Base-by-base conservation (phyloP, 768 basidiomycete genomes). In the Suillus occidentalis region DNA sequence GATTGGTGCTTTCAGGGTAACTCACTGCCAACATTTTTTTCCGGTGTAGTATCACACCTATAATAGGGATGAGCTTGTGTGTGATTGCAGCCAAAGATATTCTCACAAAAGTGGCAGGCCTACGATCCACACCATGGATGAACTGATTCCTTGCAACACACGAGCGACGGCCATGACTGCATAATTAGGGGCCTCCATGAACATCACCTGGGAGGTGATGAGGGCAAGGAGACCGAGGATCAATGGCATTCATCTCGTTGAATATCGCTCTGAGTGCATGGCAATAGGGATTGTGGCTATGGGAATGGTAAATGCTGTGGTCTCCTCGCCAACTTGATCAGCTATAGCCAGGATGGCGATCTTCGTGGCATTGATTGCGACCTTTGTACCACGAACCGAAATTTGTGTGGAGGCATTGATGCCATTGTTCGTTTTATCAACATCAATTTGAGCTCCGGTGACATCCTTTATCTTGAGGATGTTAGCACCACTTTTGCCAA, bases 121-220 rank as follows among this genome's bases (percentile, higher is more conserved):
- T 22, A 87, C 83, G 0, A 86, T 80, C 87, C 87, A 89, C 10
- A 89, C 79, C 73, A 87, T 79, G 6, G 87, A 84, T 0, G 87
- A 87, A 18, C 84, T 83, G 12, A 86, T 72, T 6, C 88, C 87
- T 72, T 89, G 88, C 34, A 88, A 57, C n/a, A 82, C 70, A 39
- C 88, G 83, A 9, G 87, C 86, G 43, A 87, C 39, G 16, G 80
- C 82, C 86, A 89, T 87, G 14, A 87, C 72, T 62, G 82, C 68
- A 67, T 84, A 88, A 45, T 77, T 81, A 3, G 82, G 83, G 0
- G 87, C 86, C 67, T 87, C 84, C 87, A 89, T 88, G 13, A 89
- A 76, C 76, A 89, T 79, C 20, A 87, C 72, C 72, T 87, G 85
- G 2, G 86, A 84, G 6, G 78, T 84, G 5, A 85, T 72, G 42